Percentiles rank a stretch among this genome's conserved stretches.
Evolutionary conservation across 495 filamentous ascomycete genomes (phyloP).

Genomic region (Monascus purpureus): DNA sequence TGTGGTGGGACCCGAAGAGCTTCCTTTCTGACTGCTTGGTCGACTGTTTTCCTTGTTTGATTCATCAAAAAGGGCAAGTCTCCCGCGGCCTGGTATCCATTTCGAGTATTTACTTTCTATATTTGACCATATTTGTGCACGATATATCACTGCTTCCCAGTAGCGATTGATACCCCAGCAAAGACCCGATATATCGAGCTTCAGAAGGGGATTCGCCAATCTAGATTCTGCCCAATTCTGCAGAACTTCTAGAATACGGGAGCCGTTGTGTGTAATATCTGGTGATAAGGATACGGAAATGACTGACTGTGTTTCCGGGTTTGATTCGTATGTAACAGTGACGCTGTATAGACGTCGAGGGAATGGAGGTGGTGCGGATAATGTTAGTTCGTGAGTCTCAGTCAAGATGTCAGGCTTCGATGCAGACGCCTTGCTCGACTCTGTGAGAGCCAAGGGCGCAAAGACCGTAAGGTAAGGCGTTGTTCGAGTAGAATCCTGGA

Average conservation of each 20-base stretch:
- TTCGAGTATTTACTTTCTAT: slow-evolving; percentile 15
- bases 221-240: slow-evolving; percentile 27
- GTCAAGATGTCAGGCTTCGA: slow-evolving; percentile 6
- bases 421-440: slow-evolving; percentile 10
- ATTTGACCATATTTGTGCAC: slow-evolving; percentile 25
- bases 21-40: slow-evolving; percentile 2
- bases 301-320: slow-evolving; percentile 23
- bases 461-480: slow-evolving; percentile 23
- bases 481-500: slow-evolving; percentile 15
- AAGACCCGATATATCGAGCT: slow-evolving; percentile 26
- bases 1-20: no score
- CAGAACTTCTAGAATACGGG: slow-evolving; percentile 17
- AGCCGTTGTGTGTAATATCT: slow-evolving; percentile 8
- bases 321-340: slow-evolving; percentile 24
- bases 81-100: slow-evolving; percentile 3
- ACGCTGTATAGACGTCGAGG: slow-evolving; percentile 21
- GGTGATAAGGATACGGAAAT: slow-evolving; percentile 17
- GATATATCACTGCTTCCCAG: slow-evolving; percentile 26
- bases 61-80: neutral
- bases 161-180: slow-evolving; percentile 31
- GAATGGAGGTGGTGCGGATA: slow-evolving; percentile 25
- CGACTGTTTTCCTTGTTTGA: neutral
- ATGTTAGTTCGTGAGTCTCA: slow-evolving; percentile 24
- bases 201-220: slow-evolving; percentile 20
- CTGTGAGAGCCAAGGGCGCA: slow-evolving; percentile 20